Base-by-base conservation (phyloP, 2,329 filamentous ascomycete genomes). In the Chaetomiaceae sp. region DNA sequence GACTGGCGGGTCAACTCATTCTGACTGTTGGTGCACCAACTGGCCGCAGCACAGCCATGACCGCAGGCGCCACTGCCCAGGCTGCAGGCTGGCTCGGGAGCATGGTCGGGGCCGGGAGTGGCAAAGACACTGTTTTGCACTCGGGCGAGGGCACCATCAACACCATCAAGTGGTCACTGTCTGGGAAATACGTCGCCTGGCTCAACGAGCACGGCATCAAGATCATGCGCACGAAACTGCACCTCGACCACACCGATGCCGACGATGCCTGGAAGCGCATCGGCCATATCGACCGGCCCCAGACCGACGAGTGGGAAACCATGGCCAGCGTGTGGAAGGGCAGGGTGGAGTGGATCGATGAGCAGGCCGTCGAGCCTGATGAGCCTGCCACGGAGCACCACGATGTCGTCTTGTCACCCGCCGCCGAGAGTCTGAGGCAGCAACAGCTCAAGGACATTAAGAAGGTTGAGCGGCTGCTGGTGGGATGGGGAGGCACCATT, bases 271-370 rank as follows among this genome's bases (percentile, higher is more conserved):
- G 95, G 95, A 95, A 94, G 69, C 82, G 92, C 9, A 89, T 99
- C 58, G 91, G 89, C 22, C 92, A 97, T 66, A 86, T 95, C 56
- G 91, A 95, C 66, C 83, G 91, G 39, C 94, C 94, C 2, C 88
- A 90, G 63, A 88, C 87, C 5, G 84, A 87, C 8, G 85, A 87
- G 52, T 97, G 94, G 90, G 90, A 96, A 61, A 91, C 95, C 38
- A 96, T 99, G 91, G 91, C 91, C 0, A 83, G 88, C 43, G 89
- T 96, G 4, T 97, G 94, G 91, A 96, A 92, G 72, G 89, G 89
- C 2, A 81, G 91, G 20, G 84, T 85, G 1, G 91, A 97, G 67
- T 99, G 94, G 94, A 87, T 97, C 40, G 89, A 97, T 64, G 88
- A 95, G 63, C 80, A 85, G 56, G 77, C 82, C 6, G 76, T 96